phyloP scores from a whole-genome alignment of 768 basidiomycete species.

The Suillus luteus region DNA sequence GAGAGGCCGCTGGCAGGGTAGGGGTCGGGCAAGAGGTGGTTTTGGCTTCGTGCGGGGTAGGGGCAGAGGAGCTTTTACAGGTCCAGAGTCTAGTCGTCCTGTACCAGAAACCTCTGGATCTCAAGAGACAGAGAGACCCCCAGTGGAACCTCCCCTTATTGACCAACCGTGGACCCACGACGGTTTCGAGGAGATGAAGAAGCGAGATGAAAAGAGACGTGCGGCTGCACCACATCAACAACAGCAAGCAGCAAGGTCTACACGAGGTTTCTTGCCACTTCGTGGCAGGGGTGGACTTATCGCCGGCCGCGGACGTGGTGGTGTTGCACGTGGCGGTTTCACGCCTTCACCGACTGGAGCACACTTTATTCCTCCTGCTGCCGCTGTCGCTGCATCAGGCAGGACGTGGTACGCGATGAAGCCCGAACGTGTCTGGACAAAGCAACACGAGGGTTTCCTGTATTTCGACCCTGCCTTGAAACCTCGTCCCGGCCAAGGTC shows the following conservation, averaged over 20 bases:
- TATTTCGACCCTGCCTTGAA: constrained; percentile 63
- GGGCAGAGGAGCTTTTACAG: constrained; percentile 47
- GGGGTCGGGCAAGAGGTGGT: constrained; percentile 60
- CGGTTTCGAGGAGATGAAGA: constrained; percentile 86
- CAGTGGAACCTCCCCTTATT: constrained; percentile 51
- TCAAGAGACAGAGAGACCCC: constrained; percentile 23
- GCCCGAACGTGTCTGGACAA: constrained; percentile 82
- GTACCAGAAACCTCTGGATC: constrained; percentile 14
- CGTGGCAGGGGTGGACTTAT: constrained; percentile 52
- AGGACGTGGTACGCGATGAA: constrained; percentile 74
- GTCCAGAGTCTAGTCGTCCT: constrained; percentile 15
- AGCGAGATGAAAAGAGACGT: constrained; percentile 60
- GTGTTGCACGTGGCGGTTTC: constrained; percentile 46
- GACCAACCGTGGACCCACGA: constrained; percentile 83
- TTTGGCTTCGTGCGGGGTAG: constrained; percentile 56
- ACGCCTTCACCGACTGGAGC: constrained; percentile 34
- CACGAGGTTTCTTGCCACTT: constrained; percentile 38
- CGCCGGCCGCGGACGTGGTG: constrained; percentile 45
- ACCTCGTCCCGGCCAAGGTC: constrained; percentile 56
- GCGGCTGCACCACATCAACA: constrained; percentile 40
- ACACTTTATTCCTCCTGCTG: constrained; percentile 29
- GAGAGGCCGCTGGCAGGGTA: constrained; percentile 76
- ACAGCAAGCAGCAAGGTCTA: constrained; percentile 30
- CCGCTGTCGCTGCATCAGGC: constrained; percentile 32
- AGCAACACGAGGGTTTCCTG: constrained; percentile 76